A percentile compares a stretch with the other conserved stretches of the same genome.
phyloP scores from a whole-genome alignment of 495 filamentous ascomycete genomes.

The Aspergillus sclerotioniger region DNA sequence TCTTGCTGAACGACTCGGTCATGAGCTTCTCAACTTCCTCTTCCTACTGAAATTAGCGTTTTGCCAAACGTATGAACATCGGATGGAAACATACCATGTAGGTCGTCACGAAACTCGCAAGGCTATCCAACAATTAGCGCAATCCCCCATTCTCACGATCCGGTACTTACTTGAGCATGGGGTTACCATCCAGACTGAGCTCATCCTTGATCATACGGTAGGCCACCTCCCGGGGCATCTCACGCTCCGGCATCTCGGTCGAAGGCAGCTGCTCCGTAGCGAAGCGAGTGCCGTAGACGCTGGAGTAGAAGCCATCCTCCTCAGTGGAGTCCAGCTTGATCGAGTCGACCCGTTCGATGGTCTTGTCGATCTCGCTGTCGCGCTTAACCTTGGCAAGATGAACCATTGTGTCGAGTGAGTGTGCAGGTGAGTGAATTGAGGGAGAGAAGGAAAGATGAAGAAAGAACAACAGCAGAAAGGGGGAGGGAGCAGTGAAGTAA shows the following conservation, averaged over 20 bases:
- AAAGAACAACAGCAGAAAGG: background rate
- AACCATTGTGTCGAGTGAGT: slow-evolving; percentile 29
- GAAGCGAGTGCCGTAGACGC: slow-evolving; percentile 82
- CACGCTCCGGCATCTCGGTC: slow-evolving; percentile 82
- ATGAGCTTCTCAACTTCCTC: slow-evolving; percentile 85
- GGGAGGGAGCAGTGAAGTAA: background rate
- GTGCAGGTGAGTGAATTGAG: background rate
- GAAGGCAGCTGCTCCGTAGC: slow-evolving; percentile 74
- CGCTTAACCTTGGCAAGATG: slow-evolving; percentile 38
- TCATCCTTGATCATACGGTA: slow-evolving; percentile 89
- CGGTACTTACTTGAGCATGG: slow-evolving; percentile 63
- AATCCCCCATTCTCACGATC: too few species aligned
- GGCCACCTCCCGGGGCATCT: slow-evolving; percentile 77
- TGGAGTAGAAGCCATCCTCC: slow-evolving; percentile 62
- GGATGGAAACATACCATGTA: slow-evolving; percentile 64
- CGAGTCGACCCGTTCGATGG: slow-evolving; percentile 27
- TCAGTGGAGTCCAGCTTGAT: slow-evolving; percentile 37
- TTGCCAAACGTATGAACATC: too few species aligned
- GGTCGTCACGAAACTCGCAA: slow-evolving; percentile 81
- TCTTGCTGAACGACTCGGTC: slow-evolving; percentile 78
- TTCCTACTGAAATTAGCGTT: slow-evolving; percentile 48
- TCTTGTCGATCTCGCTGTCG: slow-evolving; percentile 26
- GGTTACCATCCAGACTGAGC: slow-evolving; percentile 80
- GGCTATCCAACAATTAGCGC: slow-evolving; percentile 37
- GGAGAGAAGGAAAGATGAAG: background rate